Base-by-base conservation (phyloP, 352 stramenopile genomes). In the Phytophthora europaea region DNA sequence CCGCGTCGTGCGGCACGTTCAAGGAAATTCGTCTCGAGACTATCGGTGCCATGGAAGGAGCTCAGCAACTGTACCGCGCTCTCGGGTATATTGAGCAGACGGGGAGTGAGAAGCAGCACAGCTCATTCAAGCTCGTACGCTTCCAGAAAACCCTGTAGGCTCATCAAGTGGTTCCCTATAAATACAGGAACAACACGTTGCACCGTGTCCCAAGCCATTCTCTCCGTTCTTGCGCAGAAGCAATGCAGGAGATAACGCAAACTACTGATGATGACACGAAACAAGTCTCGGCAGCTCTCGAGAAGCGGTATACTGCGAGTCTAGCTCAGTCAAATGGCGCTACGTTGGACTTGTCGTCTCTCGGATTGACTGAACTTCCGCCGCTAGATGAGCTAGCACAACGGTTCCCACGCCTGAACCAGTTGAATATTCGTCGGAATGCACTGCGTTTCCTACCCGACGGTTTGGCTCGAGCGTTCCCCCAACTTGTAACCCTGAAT, bases 31-130 rank as follows among this genome's bases (percentile, higher is more conserved):
- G 58, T 31, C 75, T 93, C 18, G 87, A 94, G 31, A 94, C 87
- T 6, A 91, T 94, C 61, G 83, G 72, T 13, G 75, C 69, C 9
- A 93, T 94, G 87, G 34, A 78, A 51, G 74, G 71, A 3, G 83
- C 87, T 33, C 80, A 92, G 60, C 59, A 77, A 26, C 76, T 94
- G 9, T 94, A 94, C 38, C 62, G 26, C 6, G 50, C 66, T 4
- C 73, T 78, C 2, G 80, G 81, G 4, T 94, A 91, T 65, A 20
- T 56, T 4, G 70, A 91, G 53, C 76, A 79, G 20, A 63, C 59
- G 53, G 50, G 79, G 31, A 57, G 79, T 75, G 62, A 73, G 43
- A 72, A 65, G 52, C 65, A 81, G 38, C 56, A 78, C 57, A 78
- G 72, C 52, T 86, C 74, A 15, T 93, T 91, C 65, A 82, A 78